Evolutionary conservation across 768 basidiomycete genomes (phyloP), one percentile per base, ranked within the genome.

Genomic region (Phanerochaete sordida): DNA sequence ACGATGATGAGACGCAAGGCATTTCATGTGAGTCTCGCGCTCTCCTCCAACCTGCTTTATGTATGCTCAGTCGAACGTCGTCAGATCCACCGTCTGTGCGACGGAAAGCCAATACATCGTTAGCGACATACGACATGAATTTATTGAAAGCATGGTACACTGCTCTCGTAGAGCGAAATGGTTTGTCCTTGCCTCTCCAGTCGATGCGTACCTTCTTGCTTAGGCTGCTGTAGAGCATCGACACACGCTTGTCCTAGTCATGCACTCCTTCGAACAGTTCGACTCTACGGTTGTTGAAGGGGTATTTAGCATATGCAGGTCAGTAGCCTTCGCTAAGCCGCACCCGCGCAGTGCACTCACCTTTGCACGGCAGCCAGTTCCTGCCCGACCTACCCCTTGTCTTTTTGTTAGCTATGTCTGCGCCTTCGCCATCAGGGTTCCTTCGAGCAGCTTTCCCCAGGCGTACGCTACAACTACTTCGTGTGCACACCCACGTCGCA

Each of bases 201-300:
- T 48, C 57, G 28, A 28, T 50, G 23, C 39, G 30, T 33, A 50
- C n/a, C n/a, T 21, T 1, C 19, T 49, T 51, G 48, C 39, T 28
- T 2, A 45, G 24, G 13, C 21, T 48, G 3, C 31, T 27, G 56
- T 66, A 61, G 61, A 68, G 12, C 19, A 62, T 0, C 61, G 64
- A 4, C 70, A 66, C 12, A 79, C 77, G 37, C 77, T 92, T 2
- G 77, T 86, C 24, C 75, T 88, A 9, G 66, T 91, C 13, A 66
- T 92, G 23, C 88, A 90, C 58, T 86, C 89, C 58, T 90, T 93
- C 63, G 90, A 92, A 66, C 83, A 85, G 66, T 82, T 89, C 51
- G 88, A 90, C 57, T 72, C 82, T 0, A 56, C 63, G 1, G 78
- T 91, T 2, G 70, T 92, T 50, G 83, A 87, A 65, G 89, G 92